A percentile compares a stretch with the other conserved stretches of the same genome.
These are phyloP conservation scores for Erythrophleum fordii DNA, from an alignment of 306 rosid species.

Conservation along the genomic window DNA sequence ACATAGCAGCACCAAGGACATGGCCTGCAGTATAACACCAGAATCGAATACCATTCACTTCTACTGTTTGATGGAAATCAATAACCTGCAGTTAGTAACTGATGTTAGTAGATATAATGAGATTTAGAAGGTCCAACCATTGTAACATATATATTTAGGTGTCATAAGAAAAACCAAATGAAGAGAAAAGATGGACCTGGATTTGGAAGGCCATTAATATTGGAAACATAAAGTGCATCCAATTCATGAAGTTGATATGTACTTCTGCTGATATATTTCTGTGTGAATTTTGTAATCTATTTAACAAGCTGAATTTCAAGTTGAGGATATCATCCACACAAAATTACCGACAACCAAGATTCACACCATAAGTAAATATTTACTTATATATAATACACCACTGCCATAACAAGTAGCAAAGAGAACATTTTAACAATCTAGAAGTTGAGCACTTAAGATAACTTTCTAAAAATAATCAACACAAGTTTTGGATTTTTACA, in stretches of 20 bases:
- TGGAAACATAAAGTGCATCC: background rate
- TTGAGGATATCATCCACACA: background rate
- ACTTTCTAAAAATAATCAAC: background rate
- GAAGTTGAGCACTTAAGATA: background rate
- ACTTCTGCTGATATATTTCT: background rate
- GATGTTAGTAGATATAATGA: conserved; percentile 21
- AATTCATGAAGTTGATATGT: background rate
- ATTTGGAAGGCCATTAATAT: background rate
- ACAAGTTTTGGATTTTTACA: background rate
- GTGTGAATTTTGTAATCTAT: background rate
- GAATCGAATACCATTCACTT: conserved; percentile 89
- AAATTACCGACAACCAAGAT: background rate
- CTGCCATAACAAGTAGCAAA: background rate
- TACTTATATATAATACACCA: background rate
- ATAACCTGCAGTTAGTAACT: conserved; percentile 68
- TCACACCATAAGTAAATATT: background rate
- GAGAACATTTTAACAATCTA: background rate
- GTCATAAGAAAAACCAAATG: background rate
- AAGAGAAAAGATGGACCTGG: background rate
- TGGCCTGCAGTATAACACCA: conserved; percentile 99
- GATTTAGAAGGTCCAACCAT: background rate
- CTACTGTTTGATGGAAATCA: conserved; percentile 95
- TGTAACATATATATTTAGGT: background rate
- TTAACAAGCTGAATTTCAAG: background rate
- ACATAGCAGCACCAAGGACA: conserved; percentile 99